Percentiles rank a stretch among this genome's conserved stretches.
Conservation (phyloP, 108 stramenopile species). For the Cyclostephanos invisitatus region DNA sequence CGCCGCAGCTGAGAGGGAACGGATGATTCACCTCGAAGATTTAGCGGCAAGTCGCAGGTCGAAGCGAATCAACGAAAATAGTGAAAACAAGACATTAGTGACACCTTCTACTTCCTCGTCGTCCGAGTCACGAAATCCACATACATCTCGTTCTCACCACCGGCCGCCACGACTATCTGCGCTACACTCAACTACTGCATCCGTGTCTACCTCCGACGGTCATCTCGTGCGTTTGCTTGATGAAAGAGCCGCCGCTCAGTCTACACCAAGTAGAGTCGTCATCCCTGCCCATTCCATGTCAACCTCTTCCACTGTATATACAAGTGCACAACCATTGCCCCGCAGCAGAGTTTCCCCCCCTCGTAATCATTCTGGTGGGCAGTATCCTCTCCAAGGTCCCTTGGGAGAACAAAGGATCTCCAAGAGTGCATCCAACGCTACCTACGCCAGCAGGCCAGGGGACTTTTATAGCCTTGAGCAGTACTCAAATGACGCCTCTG, state of each 20-base stretch:
- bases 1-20: conserved; percentile 45
- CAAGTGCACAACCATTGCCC: conserved; percentile 24
- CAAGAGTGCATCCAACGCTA: conserved; percentile 11
- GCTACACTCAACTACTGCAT: conserved; percentile 12
- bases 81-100: not conserved
- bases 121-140: conserved; percentile 17
- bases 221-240: conserved; percentile 45
- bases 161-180: conserved; percentile 21
- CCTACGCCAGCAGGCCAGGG: conserved; percentile 20
- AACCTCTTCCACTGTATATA: conserved; percentile 15
- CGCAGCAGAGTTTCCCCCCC: not conserved
- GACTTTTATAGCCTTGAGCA: conserved; percentile 46
- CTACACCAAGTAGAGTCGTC: conserved; percentile 17
- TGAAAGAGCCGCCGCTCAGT: conserved; percentile 44
- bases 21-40: conserved; percentile 37
- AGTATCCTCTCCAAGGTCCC: conserved; percentile 7
- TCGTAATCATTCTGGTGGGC: conserved; percentile 10
- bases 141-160: conserved; percentile 11
- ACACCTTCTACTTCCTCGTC: conserved; percentile 13
- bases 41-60: conserved; percentile 34
- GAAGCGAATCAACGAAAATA: conserved; percentile 21
- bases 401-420: not conserved
- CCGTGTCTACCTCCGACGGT: conserved; percentile 21
- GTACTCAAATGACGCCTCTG: conserved; percentile 41
- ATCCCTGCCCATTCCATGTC: conserved; percentile 11